These are phyloP conservation scores for Pyrus communis DNA, from an alignment of 306 rosid genomes.

Conservation along the genomic window DNA sequence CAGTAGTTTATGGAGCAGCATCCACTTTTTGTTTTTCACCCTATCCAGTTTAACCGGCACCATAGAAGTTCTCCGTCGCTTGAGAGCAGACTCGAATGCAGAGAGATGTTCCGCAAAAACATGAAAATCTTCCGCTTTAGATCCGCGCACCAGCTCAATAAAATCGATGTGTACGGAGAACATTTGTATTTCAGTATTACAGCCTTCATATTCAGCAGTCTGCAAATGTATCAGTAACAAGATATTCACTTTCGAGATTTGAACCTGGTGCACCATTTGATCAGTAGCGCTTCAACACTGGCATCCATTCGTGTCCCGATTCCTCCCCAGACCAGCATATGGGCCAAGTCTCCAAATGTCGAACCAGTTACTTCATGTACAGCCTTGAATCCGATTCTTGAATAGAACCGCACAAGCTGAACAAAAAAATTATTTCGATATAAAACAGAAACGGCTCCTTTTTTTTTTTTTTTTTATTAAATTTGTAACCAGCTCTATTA, in stretches of 20 bases:
- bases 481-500: too few relatives aligned
- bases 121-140: neutral
- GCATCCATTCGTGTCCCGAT: conserved; percentile 85
- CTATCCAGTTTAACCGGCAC: neutral
- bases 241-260: conserved; percentile 19
- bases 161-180: neutral
- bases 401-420: conserved; percentile 75
- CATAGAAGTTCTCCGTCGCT: neutral
- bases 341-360: conserved; percentile 43
- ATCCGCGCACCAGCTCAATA: neutral
- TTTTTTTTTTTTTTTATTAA: too few relatives aligned
- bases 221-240: neutral
- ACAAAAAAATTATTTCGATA: too few relatives aligned
- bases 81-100: neutral
- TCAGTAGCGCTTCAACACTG: conserved; percentile 45
- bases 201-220: neutral
- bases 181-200: neutral
- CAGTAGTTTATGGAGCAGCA: neutral
- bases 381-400: conserved; percentile 66
- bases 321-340: conserved; percentile 92
- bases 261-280: conserved; percentile 80
- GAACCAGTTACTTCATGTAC: conserved; percentile 69
- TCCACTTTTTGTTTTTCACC: neutral
- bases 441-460: too few relatives aligned
- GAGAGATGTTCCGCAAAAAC: neutral